Evolutionary conservation across 2,329 filamentous ascomycete genomes (phyloP).

Genomic region (Bretziella fagacearum): DNA sequence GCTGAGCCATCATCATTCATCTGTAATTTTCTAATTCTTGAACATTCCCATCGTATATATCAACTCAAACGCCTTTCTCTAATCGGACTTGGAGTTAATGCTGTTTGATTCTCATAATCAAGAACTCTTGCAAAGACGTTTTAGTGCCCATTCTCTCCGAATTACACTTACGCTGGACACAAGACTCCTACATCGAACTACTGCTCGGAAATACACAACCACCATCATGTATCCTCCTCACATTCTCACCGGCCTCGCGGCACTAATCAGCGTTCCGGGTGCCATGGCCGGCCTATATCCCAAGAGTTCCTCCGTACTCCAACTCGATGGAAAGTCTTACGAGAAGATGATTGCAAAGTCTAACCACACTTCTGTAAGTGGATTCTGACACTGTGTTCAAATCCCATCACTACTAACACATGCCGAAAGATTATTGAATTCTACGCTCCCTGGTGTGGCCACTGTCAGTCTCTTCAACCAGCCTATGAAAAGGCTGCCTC

Average conservation of each 20-base stretch:
- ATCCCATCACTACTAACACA: neutral
- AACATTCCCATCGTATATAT: no score
- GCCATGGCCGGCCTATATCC: conserved; percentile 57
- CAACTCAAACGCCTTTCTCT: no score
- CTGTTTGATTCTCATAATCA: no score
- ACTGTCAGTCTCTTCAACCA: conserved; percentile 90
- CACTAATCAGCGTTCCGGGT: conserved; percentile 41
- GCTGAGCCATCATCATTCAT: no score
- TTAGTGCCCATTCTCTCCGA: no score
- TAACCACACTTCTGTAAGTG: conserved; percentile 73
- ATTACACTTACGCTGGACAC: no score
- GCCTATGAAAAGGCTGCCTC: conserved; percentile 89
- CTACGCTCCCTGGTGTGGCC: conserved; percentile 95
- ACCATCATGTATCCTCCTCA: no score
- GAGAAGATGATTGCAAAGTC: conserved; percentile 70
- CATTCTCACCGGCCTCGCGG: conserved; percentile 33
- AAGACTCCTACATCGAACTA: no score
- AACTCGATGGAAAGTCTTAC: conserved; percentile 64
- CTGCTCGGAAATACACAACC: no score
- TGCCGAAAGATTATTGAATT: conserved; percentile 52
- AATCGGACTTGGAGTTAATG: no score
- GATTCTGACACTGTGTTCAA: neutral
- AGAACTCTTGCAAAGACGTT: no score
- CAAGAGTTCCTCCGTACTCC: conserved; percentile 74
- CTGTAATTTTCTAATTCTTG: no score